A percentile compares a stretch with the other conserved stretches of the same genome.
phyloP scores from a whole-genome alignment of 495 filamentous ascomycete species.

The Sporormia fimetaria region DNA sequence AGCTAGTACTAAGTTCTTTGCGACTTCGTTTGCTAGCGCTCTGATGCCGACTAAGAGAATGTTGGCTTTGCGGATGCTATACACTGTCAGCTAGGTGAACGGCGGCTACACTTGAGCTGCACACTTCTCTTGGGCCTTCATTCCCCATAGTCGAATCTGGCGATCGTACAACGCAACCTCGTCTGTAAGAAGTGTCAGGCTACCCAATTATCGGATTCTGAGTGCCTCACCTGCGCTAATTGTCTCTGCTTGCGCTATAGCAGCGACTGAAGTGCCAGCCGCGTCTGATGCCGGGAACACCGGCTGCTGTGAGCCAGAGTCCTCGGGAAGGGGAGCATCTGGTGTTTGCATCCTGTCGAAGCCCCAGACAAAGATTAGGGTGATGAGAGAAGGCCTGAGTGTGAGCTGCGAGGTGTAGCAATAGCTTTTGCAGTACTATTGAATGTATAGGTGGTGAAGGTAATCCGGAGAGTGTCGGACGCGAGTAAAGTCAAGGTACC shows the following conservation, averaged over 20 bases:
- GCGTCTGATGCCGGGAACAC: slow-evolving; percentile 18
- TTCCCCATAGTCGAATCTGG: slow-evolving; percentile 96
- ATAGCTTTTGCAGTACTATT: no score
- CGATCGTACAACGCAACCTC: slow-evolving; percentile 97
- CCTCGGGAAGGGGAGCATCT: no score
- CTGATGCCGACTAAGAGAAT: slow-evolving; percentile 82
- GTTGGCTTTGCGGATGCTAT: slow-evolving; percentile 75
- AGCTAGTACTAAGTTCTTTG: slow-evolving; percentile 93
- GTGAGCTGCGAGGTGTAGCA: no score
- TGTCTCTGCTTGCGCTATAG: slow-evolving; percentile 32
- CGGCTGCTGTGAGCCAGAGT: no score
- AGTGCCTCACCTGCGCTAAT: slow-evolving; percentile 44
- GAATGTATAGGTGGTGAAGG: no score
- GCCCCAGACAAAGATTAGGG: no score
- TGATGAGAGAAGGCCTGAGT: no score
- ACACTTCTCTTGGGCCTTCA: slow-evolving; percentile 78
- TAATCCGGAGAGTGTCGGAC: no score
- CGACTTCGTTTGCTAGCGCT: slow-evolving; percentile 87
- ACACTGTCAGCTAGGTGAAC: no score
- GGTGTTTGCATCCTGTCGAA: no score
- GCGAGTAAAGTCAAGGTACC: no score
- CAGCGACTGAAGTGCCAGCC: slow-evolving; percentile 20
- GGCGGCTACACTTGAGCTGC: slow-evolving; percentile 7
- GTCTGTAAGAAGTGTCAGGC: slow-evolving; percentile 42
- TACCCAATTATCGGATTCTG: neutral